Base-by-base conservation (phyloP, 306 rosid genomes). In the Oemleria cerasiformis region DNA sequence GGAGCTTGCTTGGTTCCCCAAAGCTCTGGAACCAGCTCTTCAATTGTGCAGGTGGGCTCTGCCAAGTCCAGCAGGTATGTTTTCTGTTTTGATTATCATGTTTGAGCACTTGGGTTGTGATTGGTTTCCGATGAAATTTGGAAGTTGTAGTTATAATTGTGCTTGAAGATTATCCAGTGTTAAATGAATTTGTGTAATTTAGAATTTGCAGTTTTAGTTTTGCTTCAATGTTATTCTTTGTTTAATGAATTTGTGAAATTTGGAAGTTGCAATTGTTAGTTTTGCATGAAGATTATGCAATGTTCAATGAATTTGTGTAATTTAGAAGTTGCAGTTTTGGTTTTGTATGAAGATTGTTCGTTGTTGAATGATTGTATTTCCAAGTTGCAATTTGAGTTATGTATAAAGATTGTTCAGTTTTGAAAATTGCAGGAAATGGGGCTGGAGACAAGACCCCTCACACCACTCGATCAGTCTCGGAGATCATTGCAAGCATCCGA, bases 1-100 rank as follows among this genome's bases (percentile, higher is more conserved):
- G 49, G 96, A 95, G 87, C 79, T 86, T 74, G 92, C 90, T 76
- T 95, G 99, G 97, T 84, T 89, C 56, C 71, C 97, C 15, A 95
- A 83, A 83, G 88, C 95, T 70, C 85, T 94, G 63, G 96, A 91
- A 81, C 88, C 96, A 42, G 97, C 97, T 85, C 84, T 86, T 56
- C 96, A 91, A 79, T 75, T 91, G 76, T 91, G 89, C 81, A 85
- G 90, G 81, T 79, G 96, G 96, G 92, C 96, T 78, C 65, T 86
- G 86, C 87, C 97, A 25, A 60, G 56, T 44, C 34, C 75, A 78
- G 78, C 88, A 89, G 96, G 99, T 91, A 77, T 80, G n/a, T 87
- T 49, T 49, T 2, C 8, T 66, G 43, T 13, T 66, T 43, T 65
- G 9, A 21, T 68, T 63, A 20, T 2, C 49, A 19, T 61, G 66